phyloP scores from a whole-genome alignment of 805 yeast species.

The Myxozyma neotropica region DNA sequence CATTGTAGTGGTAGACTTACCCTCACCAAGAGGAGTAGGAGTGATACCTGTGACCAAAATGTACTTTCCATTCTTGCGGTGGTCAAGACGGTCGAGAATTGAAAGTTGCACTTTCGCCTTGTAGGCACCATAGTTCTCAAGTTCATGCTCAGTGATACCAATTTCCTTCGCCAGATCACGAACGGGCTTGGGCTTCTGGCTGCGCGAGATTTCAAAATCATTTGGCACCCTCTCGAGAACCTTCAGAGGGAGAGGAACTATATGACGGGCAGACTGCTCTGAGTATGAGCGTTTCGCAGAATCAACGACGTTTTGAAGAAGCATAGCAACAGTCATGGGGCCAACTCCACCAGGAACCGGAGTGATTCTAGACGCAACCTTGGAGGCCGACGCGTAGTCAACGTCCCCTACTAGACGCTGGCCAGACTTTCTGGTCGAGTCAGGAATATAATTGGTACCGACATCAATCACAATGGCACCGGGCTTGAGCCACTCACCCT shows the following conservation, averaged over 20 bases:
- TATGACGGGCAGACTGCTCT: constrained; percentile 50
- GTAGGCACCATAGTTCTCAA: constrained; percentile 84
- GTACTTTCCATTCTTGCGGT: constrained; percentile 74
- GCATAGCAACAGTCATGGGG: constrained; percentile 98
- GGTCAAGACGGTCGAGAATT: constrained; percentile 66
- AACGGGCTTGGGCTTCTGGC: constrained; percentile 84
- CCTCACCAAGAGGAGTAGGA: constrained; percentile 98
- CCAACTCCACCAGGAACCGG: constrained; percentile 99
- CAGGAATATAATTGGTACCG: constrained; percentile 88
- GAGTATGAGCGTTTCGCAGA: constrained; percentile 68
- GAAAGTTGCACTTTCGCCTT: constrained; percentile 85
- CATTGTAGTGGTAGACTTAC: constrained; percentile 94
- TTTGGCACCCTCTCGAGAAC: constrained; percentile 76
- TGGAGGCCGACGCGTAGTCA: constrained; percentile 68
- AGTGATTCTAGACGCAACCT: constrained; percentile 70
- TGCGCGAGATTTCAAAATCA: constrained; percentile 86
- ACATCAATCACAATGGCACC: constrained; percentile 90
- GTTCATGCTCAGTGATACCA: constrained; percentile 75
- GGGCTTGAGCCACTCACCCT: constrained; percentile 83
- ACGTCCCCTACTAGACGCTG: constrained; percentile 89
- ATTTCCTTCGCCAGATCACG: constrained; percentile 73
- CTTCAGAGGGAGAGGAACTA: constrained; percentile 59
- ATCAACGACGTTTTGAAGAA: constrained; percentile 75
- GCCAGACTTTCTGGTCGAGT: constrained; percentile 72
- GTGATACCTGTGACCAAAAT: constrained; percentile 95